phyloP scores from a whole-genome alignment of 2,329 filamentous ascomycete species.

The Neoarthrinium moseri region DNA sequence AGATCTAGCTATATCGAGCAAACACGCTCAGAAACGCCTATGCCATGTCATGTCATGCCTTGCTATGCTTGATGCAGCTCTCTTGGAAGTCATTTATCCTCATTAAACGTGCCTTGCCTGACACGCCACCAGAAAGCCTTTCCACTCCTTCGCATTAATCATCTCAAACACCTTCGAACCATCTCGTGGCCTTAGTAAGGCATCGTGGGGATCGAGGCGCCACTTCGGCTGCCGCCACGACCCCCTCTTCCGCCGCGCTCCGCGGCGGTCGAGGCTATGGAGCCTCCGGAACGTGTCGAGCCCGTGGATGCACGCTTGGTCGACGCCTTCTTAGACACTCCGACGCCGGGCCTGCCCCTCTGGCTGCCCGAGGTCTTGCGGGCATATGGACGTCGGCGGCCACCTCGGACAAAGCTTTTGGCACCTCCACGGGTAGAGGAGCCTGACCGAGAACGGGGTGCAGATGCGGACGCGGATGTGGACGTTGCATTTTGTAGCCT shows the following conservation, averaged over 20 bases:
- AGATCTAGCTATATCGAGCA: neutral
- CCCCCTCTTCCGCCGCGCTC: conserved; percentile 7
- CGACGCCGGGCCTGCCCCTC: neutral
- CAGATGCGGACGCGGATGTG: conserved; percentile 6
- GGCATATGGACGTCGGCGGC: neutral
- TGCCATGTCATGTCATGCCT: neutral
- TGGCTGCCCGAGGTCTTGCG: conserved; percentile 8
- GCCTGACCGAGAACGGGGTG: conserved; percentile 1
- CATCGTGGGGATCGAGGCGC: conserved; percentile 8
- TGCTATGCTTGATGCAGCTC: conserved; percentile 6
- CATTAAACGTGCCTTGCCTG: neutral
- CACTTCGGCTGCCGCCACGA: conserved; percentile 1
- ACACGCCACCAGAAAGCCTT: too few species aligned
- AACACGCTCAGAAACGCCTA: neutral
- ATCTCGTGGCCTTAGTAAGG: neutral
- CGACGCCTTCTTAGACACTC: conserved; percentile 9
- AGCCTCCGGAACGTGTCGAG: conserved; percentile 2
- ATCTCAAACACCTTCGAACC: too few species aligned
- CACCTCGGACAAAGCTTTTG: conserved; percentile 2
- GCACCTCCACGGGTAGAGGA: conserved; percentile 5
- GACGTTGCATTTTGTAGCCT: conserved; percentile 13
- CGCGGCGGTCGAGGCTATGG: neutral
- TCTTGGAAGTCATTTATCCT: neutral
- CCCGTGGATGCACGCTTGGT: conserved; percentile 8
- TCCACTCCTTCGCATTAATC: too few species aligned